phyloP scores from a whole-genome alignment of 2,329 filamentous ascomycete genomes.

The Polychaeton citri region DNA sequence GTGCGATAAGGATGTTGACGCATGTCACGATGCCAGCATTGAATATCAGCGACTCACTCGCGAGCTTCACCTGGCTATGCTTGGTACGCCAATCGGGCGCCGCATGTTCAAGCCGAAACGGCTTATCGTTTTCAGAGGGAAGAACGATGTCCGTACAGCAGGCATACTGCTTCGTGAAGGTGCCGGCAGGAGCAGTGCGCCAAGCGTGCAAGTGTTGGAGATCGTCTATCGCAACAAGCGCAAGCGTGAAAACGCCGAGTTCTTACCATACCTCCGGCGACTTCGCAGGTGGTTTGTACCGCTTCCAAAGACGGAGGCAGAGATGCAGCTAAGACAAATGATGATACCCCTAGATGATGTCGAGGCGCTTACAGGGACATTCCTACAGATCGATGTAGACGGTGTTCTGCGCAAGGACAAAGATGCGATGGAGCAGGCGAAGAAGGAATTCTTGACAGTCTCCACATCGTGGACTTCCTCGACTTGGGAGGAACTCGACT shows the following conservation, averaged over 20 bases:
- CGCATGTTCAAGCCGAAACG: slow-evolving; percentile 64
- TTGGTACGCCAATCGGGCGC: slow-evolving; percentile 70
- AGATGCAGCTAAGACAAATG: slow-evolving; percentile 54
- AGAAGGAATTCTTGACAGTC: slow-evolving; percentile 54
- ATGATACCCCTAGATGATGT: slow-evolving; percentile 65
- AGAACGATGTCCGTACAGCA: slow-evolving; percentile 69
- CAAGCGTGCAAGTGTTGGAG: slow-evolving; percentile 65
- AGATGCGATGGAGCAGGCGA: slow-evolving; percentile 46
- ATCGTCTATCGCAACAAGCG: slow-evolving; percentile 51
- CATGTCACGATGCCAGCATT: slow-evolving; percentile 70
- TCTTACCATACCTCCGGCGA: slow-evolving; percentile 65
- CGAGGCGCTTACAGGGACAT: slow-evolving; percentile 67
- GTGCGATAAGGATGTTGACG: slow-evolving; percentile 68
- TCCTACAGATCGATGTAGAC: slow-evolving; percentile 27
- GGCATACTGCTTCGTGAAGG: slow-evolving; percentile 72
- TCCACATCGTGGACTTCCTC: slow-evolving; percentile 61
- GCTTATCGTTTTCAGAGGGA: slow-evolving; percentile 63
- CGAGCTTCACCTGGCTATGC: slow-evolving; percentile 63
- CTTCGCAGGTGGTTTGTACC: slow-evolving; percentile 56
- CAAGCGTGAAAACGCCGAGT: slow-evolving; percentile 65
- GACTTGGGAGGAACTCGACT: slow-evolving; percentile 74
- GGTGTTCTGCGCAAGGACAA: slow-evolving; percentile 23
- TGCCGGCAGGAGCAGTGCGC: slow-evolving; percentile 49
- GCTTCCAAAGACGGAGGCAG: slow-evolving; percentile 51
- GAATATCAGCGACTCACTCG: slow-evolving; percentile 66